Base-by-base conservation (phyloP, 305 asterid species). In the Andrographis paniculata region DNA sequence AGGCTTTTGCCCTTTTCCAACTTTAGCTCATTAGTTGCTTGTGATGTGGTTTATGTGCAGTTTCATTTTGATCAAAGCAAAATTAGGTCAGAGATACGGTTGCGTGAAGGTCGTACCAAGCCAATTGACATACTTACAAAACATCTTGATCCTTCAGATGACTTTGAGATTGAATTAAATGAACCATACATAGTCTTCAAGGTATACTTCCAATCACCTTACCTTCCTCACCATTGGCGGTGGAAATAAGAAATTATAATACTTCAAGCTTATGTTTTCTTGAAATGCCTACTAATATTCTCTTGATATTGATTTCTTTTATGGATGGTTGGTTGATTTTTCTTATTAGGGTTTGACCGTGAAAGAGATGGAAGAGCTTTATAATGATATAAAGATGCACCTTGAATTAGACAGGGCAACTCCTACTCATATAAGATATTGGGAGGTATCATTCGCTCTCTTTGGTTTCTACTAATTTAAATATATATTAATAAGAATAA, bases 1-100 rank as follows among this genome's bases (percentile, higher is more conserved):
- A 24, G 4, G 30, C 6, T 24, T 24, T 3, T 24, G 30, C 19
- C 19, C 30, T 45, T n/a, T n/a, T n/a, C n/a, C 20, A 4, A 22
- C 4, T 17, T 44, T 42, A 38, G 40, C 65, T 46, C 48, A 39
- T 36, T 41, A 28, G 48, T 66, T 59, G 62, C 55, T 40, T 42
- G 41, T 50, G 27, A 54, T 59, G 12, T 42, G 24, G 58, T 65
- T 53, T 21, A 38, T 56, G 51, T 67, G 45, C 87, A 81, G 96
- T 78, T 87, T 50, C 94, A 87, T 71, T 87, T 80, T 62, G 94
- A 83, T 55, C 94, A 87, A 78, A 83, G 94, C 79, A 87, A 87
- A 72, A 56, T 78, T 53, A 63, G 96, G 58, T 82, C 96, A 36
- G 89, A 78, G 77, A 83, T 87, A 53, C 85, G 96, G 58, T 50